These are phyloP conservation scores for Mychonastes homosphaera DNA, from an alignment of 139 green algal genomes.

Conservation along the genomic window DNA sequence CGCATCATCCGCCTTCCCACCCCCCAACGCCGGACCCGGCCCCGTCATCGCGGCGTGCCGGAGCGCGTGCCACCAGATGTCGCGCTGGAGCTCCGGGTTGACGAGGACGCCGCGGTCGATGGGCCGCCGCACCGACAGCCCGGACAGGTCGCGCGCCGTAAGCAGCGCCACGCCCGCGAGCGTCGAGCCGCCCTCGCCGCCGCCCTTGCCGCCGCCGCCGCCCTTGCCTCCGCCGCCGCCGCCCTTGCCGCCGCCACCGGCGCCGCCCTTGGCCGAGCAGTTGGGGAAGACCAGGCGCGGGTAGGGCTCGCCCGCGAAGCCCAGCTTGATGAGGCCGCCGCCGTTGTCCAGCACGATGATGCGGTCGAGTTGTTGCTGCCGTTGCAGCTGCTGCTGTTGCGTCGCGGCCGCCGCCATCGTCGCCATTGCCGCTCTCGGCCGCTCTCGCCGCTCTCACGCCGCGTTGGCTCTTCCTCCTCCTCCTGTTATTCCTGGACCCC, in stretches of 20 bases:
- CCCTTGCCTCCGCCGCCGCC: too few relatives aligned
- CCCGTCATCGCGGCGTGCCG: too few relatives aligned
- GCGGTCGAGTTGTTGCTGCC: too few relatives aligned
- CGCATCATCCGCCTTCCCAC: background rate
- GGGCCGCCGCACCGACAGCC: conserved; percentile 51
- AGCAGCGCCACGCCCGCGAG: conserved; percentile 56
- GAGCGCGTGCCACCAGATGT: conserved; percentile 57
- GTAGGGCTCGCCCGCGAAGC: conserved; percentile 36
- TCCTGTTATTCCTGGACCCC: too few relatives aligned
- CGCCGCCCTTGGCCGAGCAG: conserved; percentile 51
- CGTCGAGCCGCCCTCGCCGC: conserved; percentile 30
- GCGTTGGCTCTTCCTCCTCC: too few relatives aligned
- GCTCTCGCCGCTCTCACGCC: too few relatives aligned
- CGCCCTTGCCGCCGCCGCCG: too few relatives aligned
- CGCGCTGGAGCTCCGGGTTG: conserved; percentile 65
- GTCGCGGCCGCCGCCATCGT: background rate
- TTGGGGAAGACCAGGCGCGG: conserved; percentile 68
- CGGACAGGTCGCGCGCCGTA: conserved; percentile 48
- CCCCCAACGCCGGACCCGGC: too few relatives aligned
- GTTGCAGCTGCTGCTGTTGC: background rate
- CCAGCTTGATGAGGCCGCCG: conserved; percentile 54
- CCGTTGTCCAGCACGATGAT: conserved; percentile 72
- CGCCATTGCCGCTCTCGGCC: too few relatives aligned
- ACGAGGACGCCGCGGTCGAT: conserved; percentile 77
- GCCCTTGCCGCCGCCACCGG: too few relatives aligned